These are phyloP conservation scores for Russula sp. DNA, from an alignment of 768 basidiomycete species.

Conservation along the genomic window DNA sequence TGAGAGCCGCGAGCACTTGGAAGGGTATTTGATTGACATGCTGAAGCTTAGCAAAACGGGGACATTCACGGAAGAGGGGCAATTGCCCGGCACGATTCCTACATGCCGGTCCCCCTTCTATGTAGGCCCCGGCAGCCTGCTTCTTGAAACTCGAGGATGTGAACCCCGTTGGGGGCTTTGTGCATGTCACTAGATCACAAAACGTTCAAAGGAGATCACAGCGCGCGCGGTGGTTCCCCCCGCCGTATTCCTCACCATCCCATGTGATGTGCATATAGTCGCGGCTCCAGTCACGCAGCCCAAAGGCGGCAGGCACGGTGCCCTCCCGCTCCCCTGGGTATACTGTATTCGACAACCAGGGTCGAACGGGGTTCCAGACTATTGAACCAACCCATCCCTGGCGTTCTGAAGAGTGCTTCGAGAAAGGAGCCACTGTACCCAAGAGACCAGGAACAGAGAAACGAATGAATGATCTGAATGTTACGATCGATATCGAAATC, in stretches of 20 bases:
- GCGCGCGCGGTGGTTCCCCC: neutral
- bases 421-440: neutral
- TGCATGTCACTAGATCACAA: neutral
- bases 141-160: neutral
- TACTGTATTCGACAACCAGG: neutral
- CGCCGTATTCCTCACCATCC: neutral
- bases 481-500: constrained; percentile 1
- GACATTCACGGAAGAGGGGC: neutral
- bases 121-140: neutral
- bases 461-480: neutral
- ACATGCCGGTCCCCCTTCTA: neutral
- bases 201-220: neutral
- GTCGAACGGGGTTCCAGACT: constrained; percentile 1
- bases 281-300: neutral
- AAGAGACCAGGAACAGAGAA: constrained; percentile 7
- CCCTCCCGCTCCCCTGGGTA: neutral
- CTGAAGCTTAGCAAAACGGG: neutral
- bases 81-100: neutral
- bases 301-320: neutral
- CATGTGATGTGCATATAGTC: neutral
- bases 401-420: neutral
- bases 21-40: constrained; percentile 5
- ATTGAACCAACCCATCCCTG: neutral
- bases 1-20: neutral
- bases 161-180: neutral